phyloP scores from a whole-genome alignment of 2,329 filamentous ascomycete genomes.

The Fusarium sp. region DNA sequence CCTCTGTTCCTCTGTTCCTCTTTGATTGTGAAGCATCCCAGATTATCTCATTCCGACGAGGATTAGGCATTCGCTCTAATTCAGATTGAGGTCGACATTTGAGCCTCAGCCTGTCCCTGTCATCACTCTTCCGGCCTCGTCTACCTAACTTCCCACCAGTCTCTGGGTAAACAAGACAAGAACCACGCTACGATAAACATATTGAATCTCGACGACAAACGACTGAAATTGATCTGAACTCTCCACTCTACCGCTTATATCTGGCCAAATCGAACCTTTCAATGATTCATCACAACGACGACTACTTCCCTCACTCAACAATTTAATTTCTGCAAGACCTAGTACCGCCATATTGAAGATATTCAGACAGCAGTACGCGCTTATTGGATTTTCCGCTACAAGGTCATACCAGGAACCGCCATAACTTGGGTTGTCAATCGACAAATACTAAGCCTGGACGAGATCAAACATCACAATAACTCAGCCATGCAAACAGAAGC shows the following conservation, averaged over 20 bases:
- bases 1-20: slow-evolving; percentile 17
- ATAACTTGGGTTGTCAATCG: background rate
- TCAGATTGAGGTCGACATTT: slow-evolving; percentile 30
- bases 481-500: slow-evolving; percentile 33
- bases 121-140: slow-evolving; percentile 12
- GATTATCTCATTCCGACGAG: slow-evolving; percentile 14
- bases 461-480: slow-evolving; percentile 2
- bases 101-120: slow-evolving; percentile 30
- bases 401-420: background rate
- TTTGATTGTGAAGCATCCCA: slow-evolving; percentile 24
- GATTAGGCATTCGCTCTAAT: slow-evolving; percentile 29
- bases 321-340: slow-evolving; percentile 1
- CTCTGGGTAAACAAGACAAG: slow-evolving; percentile 14
- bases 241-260: slow-evolving; percentile 37
- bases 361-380: background rate
- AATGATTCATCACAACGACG: slow-evolving; percentile 26
- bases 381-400: background rate
- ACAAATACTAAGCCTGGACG: background rate
- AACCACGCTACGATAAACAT: slow-evolving; percentile 7
- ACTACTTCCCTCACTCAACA: background rate
- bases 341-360: slow-evolving; percentile 4
- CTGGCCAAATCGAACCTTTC: slow-evolving; percentile 19
- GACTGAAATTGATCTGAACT: slow-evolving; percentile 24
- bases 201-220: slow-evolving; percentile 9
- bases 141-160: slow-evolving; percentile 28